A percentile compares a stretch with the other conserved stretches of the same genome.
Evolutionary conservation across 495 filamentous ascomycete species (phyloP).

Genomic region (Lichenothelia convexa): DNA sequence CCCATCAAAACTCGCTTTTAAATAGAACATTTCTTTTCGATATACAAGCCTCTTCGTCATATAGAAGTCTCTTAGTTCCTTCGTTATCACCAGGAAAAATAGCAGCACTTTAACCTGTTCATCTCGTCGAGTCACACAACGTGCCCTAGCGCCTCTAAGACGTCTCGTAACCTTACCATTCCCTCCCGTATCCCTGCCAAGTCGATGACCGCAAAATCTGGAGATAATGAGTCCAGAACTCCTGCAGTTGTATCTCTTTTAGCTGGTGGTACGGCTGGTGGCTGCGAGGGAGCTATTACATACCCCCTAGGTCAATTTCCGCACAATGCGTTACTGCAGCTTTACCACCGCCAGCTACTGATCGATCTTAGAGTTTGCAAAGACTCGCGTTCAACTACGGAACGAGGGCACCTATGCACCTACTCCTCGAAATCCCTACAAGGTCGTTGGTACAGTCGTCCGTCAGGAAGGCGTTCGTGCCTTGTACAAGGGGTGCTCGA

Average conservation of each 20-base stretch:
- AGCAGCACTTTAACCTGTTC: too few relatives aligned
- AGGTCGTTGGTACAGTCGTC: slow-evolving; percentile 30
- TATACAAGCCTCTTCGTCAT: too few relatives aligned
- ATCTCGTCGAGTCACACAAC: too few relatives aligned
- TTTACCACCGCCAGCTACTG: not conserved
- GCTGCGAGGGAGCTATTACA: slow-evolving; percentile 11
- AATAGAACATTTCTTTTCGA: too few relatives aligned
- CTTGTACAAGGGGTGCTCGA: slow-evolving; percentile 45
- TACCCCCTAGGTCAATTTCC: not conserved
- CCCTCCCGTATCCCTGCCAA: too few relatives aligned
- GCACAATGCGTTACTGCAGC: not conserved
- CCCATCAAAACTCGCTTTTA: too few relatives aligned
- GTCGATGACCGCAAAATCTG: not conserved
- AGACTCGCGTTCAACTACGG: slow-evolving; percentile 43
- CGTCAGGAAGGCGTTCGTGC: slow-evolving; percentile 36
- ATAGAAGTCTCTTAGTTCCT: too few relatives aligned
- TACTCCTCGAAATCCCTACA: slow-evolving; percentile 33
- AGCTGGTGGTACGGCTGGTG: slow-evolving; percentile 12
- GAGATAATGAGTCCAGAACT: slow-evolving; percentile 2
- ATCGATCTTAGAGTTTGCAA: slow-evolving; percentile 54
- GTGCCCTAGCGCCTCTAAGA: too few relatives aligned
- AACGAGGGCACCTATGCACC: slow-evolving; percentile 24
- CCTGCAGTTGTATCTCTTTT: slow-evolving; percentile 12
- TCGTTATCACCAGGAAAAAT: too few relatives aligned
- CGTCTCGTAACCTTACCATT: too few relatives aligned